Conservation (phyloP, 2,329 filamentous ascomycete species). For the Taxawa tesnikishii region DNA sequence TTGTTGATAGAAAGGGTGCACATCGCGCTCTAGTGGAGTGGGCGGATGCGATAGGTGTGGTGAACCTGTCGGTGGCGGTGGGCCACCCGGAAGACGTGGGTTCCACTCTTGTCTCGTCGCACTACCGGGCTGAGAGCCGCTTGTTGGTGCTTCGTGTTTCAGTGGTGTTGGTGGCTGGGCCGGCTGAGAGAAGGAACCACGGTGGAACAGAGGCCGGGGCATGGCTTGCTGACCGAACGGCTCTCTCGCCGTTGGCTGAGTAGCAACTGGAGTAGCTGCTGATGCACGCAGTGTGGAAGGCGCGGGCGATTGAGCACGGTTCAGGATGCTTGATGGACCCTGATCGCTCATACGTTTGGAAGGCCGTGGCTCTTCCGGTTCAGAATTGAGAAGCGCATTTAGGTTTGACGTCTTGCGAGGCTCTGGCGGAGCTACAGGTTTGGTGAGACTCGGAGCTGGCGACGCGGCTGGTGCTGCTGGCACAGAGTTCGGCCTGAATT, state of each 20-base stretch:
- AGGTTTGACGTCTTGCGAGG: conserved; percentile 25
- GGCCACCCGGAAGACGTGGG: conserved; percentile 9
- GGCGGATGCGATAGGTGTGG: conserved; percentile 13
- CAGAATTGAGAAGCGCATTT: conserved; percentile 20
- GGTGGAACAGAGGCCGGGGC: conserved; percentile 6
- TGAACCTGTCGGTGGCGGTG: conserved; percentile 11
- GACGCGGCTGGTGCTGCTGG: conserved; percentile 10
- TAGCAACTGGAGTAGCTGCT: conserved; percentile 1
- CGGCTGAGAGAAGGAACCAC: conserved; percentile 5
- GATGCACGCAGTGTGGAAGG: conserved; percentile 3
- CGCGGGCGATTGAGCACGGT: conserved; percentile 9
- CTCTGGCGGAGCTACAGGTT: conserved; percentile 10
- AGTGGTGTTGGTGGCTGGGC: conserved; percentile 1
- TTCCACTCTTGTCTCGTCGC: conserved; percentile 14
- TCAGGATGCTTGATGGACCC: conserved; percentile 9
- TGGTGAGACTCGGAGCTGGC: conserved; percentile 5
- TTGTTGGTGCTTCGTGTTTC: conserved; percentile 6
- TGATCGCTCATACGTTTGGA: conserved; percentile 17
- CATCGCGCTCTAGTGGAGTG: conserved; percentile 15
- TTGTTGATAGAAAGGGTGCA: conserved; percentile 17
- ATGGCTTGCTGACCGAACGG: conserved; percentile 8
- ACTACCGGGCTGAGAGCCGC: conserved; percentile 9
- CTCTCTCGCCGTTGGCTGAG: conserved; percentile 2
- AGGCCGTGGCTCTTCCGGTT: conserved; percentile 19
- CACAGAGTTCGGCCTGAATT: conserved; percentile 17